Evolutionary conservation across 225 moss, liverwort and hornwort species (phyloP), one percentile per base, ranked within the genome.

Genomic region (Bryoerythrophyllum caledonicum): DNA sequence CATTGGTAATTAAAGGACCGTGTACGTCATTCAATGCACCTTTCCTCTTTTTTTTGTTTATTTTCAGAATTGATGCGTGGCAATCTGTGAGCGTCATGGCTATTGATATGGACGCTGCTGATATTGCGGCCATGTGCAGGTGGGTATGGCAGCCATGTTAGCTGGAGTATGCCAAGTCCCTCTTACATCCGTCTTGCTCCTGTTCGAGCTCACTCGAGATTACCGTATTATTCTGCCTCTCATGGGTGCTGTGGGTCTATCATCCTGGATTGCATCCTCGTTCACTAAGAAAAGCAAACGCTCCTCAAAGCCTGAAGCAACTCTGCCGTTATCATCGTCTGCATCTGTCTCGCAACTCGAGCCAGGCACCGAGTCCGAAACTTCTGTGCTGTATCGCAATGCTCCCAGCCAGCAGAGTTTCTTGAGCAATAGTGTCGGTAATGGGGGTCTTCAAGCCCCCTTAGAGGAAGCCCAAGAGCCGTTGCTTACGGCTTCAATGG

Each of bases 161-260:
- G 97, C 97, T 72, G 97, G 95, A 44, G 97, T 99, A 26, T 99
- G 97, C 75, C 95, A 99, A 92, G 97, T 99, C 25, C 97, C 97
- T 43, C 78, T 99, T 48, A 99, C 97, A 14, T 89, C 97, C 27
- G 97, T 99, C 61, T 79, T 99, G 51, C 88, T 99, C 51, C 59
- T 99, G 63, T 99, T 99, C 67, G 97, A 99, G 88, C 82, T 99
- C 38, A 99, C 95, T 10, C 87, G 88, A 68, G 97, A 99, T 80
- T 99, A 99, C 66, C 97, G 95, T 30, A 99, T 99, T 20, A 95
- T 99, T 75, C 74, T 99, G 72, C 97, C 97, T 52, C 85, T 99
- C 53, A 95, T 99, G 97, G 95, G 86, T 59, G 93, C 97, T 60
- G 97, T 99, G 49, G 95, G 97, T 37, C 77, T 99, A 21, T 99